A percentile compares a stretch with the other conserved stretches of the same genome.
Evolutionary conservation across 2,329 filamentous ascomycete species (phyloP).

Genomic region (Stemphylium beticola): DNA sequence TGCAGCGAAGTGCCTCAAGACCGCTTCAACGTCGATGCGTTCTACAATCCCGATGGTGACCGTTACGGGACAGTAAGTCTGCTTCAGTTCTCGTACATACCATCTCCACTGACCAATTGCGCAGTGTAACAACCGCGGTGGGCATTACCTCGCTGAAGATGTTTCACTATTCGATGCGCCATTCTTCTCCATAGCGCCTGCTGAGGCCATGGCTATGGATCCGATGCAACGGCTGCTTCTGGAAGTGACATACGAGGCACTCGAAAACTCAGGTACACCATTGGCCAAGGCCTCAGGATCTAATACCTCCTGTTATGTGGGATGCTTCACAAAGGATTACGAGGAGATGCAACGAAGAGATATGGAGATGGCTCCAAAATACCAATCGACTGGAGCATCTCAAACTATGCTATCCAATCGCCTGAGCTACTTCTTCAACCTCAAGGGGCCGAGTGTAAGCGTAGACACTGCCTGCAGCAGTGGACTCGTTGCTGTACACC

Average conservation of each 20-base stretch:
- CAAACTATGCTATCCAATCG: conserved; percentile 21
- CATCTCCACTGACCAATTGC: background rate
- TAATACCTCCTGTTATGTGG: conserved; percentile 27
- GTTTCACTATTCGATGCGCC: conserved; percentile 27
- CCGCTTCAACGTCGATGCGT: conserved; percentile 23
- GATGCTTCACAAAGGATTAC: conserved; percentile 26
- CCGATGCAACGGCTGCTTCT: conserved; percentile 33
- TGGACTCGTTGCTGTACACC: conserved; percentile 26
- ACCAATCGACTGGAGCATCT: conserved; percentile 19
- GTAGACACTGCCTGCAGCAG: conserved; percentile 34
- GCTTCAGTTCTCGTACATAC: background rate
- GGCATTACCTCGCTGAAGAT: conserved; percentile 27
- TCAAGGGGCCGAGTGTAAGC: conserved; percentile 26
- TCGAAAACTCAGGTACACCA: conserved; percentile 25
- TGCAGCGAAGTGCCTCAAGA: conserved; percentile 16
- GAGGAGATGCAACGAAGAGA: conserved; percentile 24
- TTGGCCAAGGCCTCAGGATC: conserved; percentile 21
- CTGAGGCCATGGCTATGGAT: conserved; percentile 33
- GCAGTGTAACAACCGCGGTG: conserved; percentile 23
- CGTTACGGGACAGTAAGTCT: conserved; percentile 16
- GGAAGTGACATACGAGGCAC: conserved; percentile 31
- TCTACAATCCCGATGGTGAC: conserved; percentile 21
- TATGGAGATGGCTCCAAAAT: conserved; percentile 19
- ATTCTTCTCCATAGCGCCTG: conserved; percentile 30
- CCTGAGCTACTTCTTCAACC: conserved; percentile 27